Evolutionary conservation across 106 monocot species (phyloP).

Genomic region (Apostasia shenzhenica): DNA sequence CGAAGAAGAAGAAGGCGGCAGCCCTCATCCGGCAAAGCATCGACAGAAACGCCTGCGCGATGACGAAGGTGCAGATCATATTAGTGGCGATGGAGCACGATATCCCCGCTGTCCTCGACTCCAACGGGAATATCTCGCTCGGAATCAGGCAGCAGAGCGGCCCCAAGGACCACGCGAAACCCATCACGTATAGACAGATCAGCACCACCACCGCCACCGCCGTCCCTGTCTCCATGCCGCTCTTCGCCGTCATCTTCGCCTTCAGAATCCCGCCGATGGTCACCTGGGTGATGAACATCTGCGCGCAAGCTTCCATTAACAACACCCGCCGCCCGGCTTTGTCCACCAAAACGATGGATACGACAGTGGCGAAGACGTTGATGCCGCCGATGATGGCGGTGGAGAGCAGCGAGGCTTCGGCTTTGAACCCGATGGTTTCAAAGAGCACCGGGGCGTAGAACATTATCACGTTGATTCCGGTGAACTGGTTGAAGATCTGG

Average conservation of each 20-base stretch:
- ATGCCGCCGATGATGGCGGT: slow-evolving; percentile 10
- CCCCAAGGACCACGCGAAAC: slow-evolving; percentile 17
- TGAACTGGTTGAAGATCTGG: slow-evolving; percentile 24
- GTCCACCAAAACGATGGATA: slow-evolving; percentile 16
- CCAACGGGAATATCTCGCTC: slow-evolving; percentile 16
- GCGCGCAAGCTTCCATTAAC: slow-evolving; percentile 20
- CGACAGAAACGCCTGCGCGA: slow-evolving; percentile 12
- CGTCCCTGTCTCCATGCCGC: background rate
- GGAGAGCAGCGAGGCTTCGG: slow-evolving; percentile 14
- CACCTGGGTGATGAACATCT: slow-evolving; percentile 21
- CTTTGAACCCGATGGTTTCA: slow-evolving; percentile 26
- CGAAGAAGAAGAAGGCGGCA: slow-evolving; percentile 16
- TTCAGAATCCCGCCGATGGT: slow-evolving; percentile 10
- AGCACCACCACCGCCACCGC: slow-evolving; percentile 5
- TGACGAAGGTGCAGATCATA: slow-evolving; percentile 16
- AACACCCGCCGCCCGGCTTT: slow-evolving; percentile 9
- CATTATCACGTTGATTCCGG: slow-evolving; percentile 23
- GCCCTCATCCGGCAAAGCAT: slow-evolving; percentile 11
- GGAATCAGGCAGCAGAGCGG: slow-evolving; percentile 12
- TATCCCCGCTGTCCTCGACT: slow-evolving; percentile 16
- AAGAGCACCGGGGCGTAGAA: slow-evolving; percentile 27
- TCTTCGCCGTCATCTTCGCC: background rate
- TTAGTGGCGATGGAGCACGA: slow-evolving; percentile 2
- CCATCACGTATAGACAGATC: slow-evolving; percentile 9
- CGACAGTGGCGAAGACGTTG: slow-evolving; percentile 10